phyloP scores from a whole-genome alignment of 75 land plant genomes.

The Pinus albicaulis region DNA sequence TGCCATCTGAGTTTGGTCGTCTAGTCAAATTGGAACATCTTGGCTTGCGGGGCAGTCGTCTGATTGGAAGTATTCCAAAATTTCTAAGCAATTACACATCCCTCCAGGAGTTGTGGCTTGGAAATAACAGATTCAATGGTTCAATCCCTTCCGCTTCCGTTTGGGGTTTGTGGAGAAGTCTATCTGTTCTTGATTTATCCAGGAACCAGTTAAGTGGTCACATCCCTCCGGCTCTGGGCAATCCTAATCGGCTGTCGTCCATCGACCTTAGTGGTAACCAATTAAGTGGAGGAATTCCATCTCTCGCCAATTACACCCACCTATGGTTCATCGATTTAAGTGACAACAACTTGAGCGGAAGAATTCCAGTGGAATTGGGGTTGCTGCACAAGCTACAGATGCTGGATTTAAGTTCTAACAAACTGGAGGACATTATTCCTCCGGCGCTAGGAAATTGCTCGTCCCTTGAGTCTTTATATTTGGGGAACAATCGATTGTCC shows the following conservation, averaged over 20 bases:
- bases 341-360: slow-evolving; percentile 17
- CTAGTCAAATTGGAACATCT: slow-evolving; percentile 20
- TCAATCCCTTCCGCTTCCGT: no score
- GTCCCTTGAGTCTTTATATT: slow-evolving; percentile 1
- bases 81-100: no score
- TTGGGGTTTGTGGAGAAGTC: no score
- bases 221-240: not conserved
- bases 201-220: no score
- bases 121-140: no score
- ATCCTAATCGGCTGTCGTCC: not conserved
- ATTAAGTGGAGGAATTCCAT: not conserved
- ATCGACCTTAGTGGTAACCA: not conserved
- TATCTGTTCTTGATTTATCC: no score
- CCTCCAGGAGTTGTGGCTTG: no score
- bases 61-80: slow-evolving; percentile 32
- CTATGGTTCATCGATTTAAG: slow-evolving; percentile 5
- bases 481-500: slow-evolving; percentile 8
- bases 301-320: not conserved
- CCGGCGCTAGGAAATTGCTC: not conserved
- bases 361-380: slow-evolving; percentile 10
- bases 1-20: slow-evolving; percentile 39
- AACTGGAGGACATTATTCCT: slow-evolving; percentile 11
- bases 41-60: slow-evolving; percentile 25
- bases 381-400: not conserved
- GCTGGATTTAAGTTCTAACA: slow-evolving; percentile 19